These are phyloP conservation scores for Tolypocladium capitatum DNA, from an alignment of 2,329 filamentous ascomycete genomes.

Conservation along the genomic window DNA sequence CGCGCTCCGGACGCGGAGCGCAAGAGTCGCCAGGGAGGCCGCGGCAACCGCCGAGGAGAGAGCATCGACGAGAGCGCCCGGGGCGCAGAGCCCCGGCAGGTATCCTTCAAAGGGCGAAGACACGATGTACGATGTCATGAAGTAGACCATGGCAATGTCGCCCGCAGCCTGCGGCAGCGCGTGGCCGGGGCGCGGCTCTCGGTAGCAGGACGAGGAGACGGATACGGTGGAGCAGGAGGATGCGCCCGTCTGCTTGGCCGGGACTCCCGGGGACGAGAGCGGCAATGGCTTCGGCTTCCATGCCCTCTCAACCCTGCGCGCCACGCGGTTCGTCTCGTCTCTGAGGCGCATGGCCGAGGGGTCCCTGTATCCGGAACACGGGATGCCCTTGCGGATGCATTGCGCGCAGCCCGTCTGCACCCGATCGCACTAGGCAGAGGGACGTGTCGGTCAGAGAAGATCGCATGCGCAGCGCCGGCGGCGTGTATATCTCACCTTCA, in stretches of 20 bases:
- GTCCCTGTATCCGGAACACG: constrained; percentile 13
- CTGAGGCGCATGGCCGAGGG: constrained; percentile 10
- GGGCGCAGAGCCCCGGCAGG: constrained; percentile 7
- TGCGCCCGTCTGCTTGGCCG: neutral
- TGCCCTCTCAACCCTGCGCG: constrained; percentile 6
- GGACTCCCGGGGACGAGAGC: too few relatives aligned
- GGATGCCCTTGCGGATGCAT: constrained; percentile 13
- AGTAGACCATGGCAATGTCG: constrained; percentile 8
- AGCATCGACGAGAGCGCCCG: constrained; percentile 3
- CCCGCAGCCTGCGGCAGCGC: constrained; percentile 2
- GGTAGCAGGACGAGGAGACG: neutral
- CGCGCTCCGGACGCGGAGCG: constrained; percentile 4
- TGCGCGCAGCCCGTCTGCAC: constrained; percentile 12
- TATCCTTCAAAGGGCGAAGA: constrained; percentile 12
- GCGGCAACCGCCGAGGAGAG: constrained; percentile 11
- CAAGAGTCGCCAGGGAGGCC: constrained; percentile 11
- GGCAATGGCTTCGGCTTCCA: neutral
- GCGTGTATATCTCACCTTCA: constrained; percentile 8
- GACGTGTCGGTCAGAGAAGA: neutral
- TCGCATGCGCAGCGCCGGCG: neutral
- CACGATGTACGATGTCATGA: constrained; percentile 13
- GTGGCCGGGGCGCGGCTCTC: neutral
- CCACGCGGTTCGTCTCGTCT: constrained; percentile 12
- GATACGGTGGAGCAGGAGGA: too few relatives aligned
- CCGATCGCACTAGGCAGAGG: constrained; percentile 12